Percentiles rank a stretch among this genome's conserved stretches.
These are phyloP conservation scores for Ophiosphaerella herpotricha DNA, from an alignment of 2,329 filamentous ascomycete genomes.

Conservation along the genomic window DNA sequence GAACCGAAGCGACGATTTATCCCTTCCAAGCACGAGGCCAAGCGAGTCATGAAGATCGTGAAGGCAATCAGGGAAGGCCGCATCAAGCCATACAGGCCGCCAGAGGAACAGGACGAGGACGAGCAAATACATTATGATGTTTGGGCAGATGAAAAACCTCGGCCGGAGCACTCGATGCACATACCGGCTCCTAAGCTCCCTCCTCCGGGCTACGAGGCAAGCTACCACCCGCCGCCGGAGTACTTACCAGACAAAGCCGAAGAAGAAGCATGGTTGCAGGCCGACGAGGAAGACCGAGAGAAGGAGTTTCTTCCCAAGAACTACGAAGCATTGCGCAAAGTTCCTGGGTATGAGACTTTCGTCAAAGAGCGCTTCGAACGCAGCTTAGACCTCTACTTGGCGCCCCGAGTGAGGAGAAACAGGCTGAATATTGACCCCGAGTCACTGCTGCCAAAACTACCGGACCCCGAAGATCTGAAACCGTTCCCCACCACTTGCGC, in stretches of 20 bases:
- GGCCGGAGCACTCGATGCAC: slow-evolving; percentile 87
- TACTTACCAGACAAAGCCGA: slow-evolving; percentile 89
- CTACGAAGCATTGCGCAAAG: slow-evolving; percentile 82
- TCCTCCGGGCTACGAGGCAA: slow-evolving; percentile 91
- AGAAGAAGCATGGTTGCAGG: slow-evolving; percentile 80
- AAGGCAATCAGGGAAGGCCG: slow-evolving; percentile 92
- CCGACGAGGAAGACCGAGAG: slow-evolving; percentile 87
- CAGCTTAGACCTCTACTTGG: slow-evolving; percentile 92
- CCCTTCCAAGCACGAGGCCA: slow-evolving; percentile 95
- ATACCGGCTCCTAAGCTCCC: slow-evolving; percentile 91
- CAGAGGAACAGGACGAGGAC: slow-evolving; percentile 73
- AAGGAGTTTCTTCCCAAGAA: slow-evolving; percentile 85
- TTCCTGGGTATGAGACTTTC: slow-evolving; percentile 86
- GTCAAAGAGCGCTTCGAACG: slow-evolving; percentile 97
- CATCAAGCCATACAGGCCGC: slow-evolving; percentile 86
- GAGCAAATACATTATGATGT: slow-evolving; percentile 81
- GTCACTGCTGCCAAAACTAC: slow-evolving; percentile 88
- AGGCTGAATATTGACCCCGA: slow-evolving; percentile 96
- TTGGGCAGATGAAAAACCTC: slow-evolving; percentile 89
- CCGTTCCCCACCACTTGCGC: slow-evolving; percentile 93
- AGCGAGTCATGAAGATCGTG: slow-evolving; percentile 95
- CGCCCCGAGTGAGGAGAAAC: slow-evolving; percentile 88
- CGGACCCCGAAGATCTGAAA: slow-evolving; percentile 88
- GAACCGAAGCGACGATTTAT: slow-evolving; percentile 96
- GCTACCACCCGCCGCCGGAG: slow-evolving; percentile 93